These are phyloP conservation scores for Pythium periplocum DNA, from an alignment of 352 stramenopile genomes.

Conservation along the genomic window DNA sequence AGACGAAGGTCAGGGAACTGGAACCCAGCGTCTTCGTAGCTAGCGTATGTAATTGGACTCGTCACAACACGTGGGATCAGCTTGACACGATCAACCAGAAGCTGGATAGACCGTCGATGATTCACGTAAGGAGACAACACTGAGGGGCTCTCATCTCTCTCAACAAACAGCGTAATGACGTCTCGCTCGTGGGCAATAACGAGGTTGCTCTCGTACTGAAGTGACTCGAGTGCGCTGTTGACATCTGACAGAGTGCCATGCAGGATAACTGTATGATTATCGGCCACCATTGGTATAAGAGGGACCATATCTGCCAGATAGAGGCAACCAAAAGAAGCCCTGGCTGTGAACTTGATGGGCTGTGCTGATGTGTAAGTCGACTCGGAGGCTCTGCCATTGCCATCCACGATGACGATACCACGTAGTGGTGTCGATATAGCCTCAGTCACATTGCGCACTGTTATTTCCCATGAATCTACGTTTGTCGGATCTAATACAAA, in stretches of 20 bases:
- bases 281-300: too few relatives aligned
- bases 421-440: too few relatives aligned
- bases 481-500: too few relatives aligned
- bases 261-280: too few relatives aligned
- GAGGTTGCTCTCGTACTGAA: slow-evolving; percentile 7
- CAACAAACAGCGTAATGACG: slow-evolving; percentile 3
- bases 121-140: background rate
- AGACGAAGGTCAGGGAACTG: slow-evolving; percentile 35
- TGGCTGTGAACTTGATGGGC: too few relatives aligned
- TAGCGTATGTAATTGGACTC: slow-evolving; percentile 21
- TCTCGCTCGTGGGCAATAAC: slow-evolving; percentile 8
- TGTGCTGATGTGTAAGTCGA: too few relatives aligned
- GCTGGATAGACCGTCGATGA: background rate
- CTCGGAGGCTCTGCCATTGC: too few relatives aligned
- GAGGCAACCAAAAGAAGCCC: too few relatives aligned
- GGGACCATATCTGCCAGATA: too few relatives aligned
- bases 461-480: too few relatives aligned
- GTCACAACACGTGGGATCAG: slow-evolving; percentile 24
- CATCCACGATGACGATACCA: too few relatives aligned
- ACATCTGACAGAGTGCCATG: slow-evolving; percentile 2
- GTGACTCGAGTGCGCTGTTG: slow-evolving; percentile 8
- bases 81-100: slow-evolving; percentile 22
- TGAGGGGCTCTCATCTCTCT: background rate
- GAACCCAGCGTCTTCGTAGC: slow-evolving; percentile 36
- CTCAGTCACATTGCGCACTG: too few relatives aligned